These are phyloP conservation scores for Scolecobasidium constrictum DNA, from an alignment of 2,329 filamentous ascomycete species.

Conservation along the genomic window DNA sequence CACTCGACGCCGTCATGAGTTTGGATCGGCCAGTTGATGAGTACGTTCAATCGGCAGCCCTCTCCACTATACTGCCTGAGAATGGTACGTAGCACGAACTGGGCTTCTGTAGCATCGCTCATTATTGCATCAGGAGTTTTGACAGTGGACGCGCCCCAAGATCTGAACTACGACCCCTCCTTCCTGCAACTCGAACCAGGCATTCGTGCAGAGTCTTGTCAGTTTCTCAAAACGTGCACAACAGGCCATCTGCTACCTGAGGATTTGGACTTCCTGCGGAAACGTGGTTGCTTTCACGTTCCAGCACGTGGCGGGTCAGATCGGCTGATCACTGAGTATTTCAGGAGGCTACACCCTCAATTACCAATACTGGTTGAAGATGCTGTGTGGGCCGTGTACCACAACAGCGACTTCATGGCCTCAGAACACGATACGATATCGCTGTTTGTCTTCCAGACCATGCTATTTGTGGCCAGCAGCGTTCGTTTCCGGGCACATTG, in stretches of 20 bases:
- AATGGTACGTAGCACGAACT: too few relatives aligned
- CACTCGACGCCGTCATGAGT: background rate
- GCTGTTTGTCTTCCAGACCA: background rate
- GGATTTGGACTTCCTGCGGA: background rate
- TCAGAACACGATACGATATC: background rate
- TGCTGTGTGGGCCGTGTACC: background rate
- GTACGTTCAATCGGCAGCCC: too few relatives aligned
- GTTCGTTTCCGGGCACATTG: too few relatives aligned
- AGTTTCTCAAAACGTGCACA: background rate
- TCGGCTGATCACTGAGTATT: background rate
- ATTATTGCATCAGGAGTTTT: too few relatives aligned
- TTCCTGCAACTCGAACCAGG: too few relatives aligned
- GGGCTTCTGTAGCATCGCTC: too few relatives aligned
- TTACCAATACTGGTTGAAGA: background rate
- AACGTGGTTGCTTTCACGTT: background rate
- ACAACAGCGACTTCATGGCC: background rate
- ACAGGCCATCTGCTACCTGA: background rate
- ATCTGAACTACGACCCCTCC: too few relatives aligned
- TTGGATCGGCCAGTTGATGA: too few relatives aligned
- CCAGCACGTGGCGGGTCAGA: background rate
- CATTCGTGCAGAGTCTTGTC: background rate
- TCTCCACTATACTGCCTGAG: too few relatives aligned
- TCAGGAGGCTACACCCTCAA: background rate
- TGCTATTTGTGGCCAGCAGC: background rate
- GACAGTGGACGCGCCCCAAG: background rate